Base-by-base conservation (phyloP, 306 rosid genomes). In the Casuarina cunninghamiana region DNA sequence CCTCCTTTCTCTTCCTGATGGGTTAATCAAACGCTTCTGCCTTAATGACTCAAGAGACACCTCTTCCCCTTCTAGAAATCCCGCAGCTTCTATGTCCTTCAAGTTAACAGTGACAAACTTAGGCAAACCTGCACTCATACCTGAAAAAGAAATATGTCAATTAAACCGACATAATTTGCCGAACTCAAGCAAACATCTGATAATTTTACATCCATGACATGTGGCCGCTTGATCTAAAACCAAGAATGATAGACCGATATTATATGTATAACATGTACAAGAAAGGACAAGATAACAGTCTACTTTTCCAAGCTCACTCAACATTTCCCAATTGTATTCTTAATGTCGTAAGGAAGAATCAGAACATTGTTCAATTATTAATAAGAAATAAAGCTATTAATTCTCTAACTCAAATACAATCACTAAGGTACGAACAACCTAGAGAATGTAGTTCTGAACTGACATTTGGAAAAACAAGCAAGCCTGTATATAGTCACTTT, bases 101-200 rank as follows among this genome's bases (percentile, higher is more conserved):
- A 96, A 84, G 88, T 96, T 96, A 76, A 96, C 94, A 1, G 94
- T 92, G 74, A 96, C 90, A 84, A 91, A 89, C 71, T 93, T 93
- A 4, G 96, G 99, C 78, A 93, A 84, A 37, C 99, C 99, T 37
- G 91, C 93, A 41, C 42, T 88, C 99, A 96, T 93, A 78, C 99
- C 99, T 95, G 16, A 15, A 44, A 17, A n/a, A 82, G 41, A 53
- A 61, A 67, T 17, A 49, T 15, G 6, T 72, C 16, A 66, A 49
- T n/a, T 41, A 71, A 73, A n/a, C 37, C 49, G 62, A 48, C 21
- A 35, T 1, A 46, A 5, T n/a, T 44, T 3, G 3, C 13, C 17
- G 76, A n/a, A 69, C 49, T 45, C 10, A 45, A 71, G 45, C 75
- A 53, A 37, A 44, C 26, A 54, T 38, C 32, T 26, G 32, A 26